Evolutionary conservation across 164 flowering plant species (phyloP), one percentile per base, ranked within the genome.

Genomic region (Nelumbo lutea): DNA sequence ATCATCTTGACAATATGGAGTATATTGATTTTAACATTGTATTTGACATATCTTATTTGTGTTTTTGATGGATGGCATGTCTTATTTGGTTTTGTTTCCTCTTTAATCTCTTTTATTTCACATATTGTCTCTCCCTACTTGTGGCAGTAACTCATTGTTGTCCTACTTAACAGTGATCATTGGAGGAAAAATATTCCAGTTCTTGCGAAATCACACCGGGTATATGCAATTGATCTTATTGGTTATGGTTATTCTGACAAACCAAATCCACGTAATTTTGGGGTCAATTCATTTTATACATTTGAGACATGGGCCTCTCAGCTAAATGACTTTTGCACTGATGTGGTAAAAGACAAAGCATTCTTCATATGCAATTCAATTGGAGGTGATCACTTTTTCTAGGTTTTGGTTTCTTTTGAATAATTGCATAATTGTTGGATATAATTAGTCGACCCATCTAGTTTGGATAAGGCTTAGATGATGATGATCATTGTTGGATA

Each of bases 161-260:
- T 59, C 42, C 57, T 71, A 51, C 15, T 73, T 70, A 56, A 59
- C 88, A 94, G 98, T 79, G 97, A 91, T 47, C 98, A 94, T 72
- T 94, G 97, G 98, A 85, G 96, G 84, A 94, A 94, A 82, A 94
- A 94, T 61, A 75, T 87, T 53, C 81, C 96, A 41, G 79, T 86
- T 76, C 91, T 94, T 69, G 90, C 87, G 69, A 81, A 78, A 70
- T 83, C 83, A 39, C 87, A 87, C 68, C 83, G 89, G 82, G 97
- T 91, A 44, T 94, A 81, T 68, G 74, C 97, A 47, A 85, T 94
- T 75, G 98, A 93, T 83, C 94, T 93, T 58, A 84, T 94, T 81
- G 98, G 98, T 68, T 94, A 94, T 76, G 98, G 98, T 70, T 90
- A 90, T 81, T 91, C 98, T 3, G 95, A 86, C 83, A 94, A 94